phyloP scores from a whole-genome alignment of 495 filamentous ascomycete species.

The Cudoniella acicularis region DNA sequence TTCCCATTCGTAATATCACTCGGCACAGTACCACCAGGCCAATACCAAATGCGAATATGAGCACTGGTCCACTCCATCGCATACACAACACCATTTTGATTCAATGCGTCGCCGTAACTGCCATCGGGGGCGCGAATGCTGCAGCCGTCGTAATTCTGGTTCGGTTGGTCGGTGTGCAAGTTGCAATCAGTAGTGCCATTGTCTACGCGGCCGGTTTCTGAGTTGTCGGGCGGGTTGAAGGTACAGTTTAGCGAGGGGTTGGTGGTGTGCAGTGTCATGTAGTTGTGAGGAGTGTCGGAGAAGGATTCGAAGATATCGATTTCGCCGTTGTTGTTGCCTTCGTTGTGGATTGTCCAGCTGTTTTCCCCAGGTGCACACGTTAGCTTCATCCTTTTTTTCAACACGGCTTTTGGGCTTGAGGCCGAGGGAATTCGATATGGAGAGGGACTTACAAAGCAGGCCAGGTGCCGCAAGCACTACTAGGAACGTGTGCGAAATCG shows the following conservation, averaged over 20 bases:
- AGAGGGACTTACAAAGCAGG: conserved; percentile 32
- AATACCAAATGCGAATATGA: conserved; percentile 55
- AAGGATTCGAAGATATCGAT: conserved; percentile 89
- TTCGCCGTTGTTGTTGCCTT: conserved; percentile 69
- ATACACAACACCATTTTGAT: conserved; percentile 64
- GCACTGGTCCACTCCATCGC: conserved; percentile 68
- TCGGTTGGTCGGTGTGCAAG: conserved; percentile 46
- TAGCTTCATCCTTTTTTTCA: not conserved
- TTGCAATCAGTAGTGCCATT: conserved; percentile 50
- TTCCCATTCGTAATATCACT: conserved; percentile 47
- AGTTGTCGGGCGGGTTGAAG: conserved; percentile 43
- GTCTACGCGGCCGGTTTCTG: conserved; percentile 41
- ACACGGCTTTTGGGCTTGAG: not conserved
- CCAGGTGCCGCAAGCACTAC: conserved; percentile 58
- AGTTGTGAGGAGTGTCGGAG: conserved; percentile 59
- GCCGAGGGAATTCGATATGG: not conserved
- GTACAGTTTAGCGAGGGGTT: conserved; percentile 56
- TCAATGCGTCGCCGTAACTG: conserved; percentile 68
- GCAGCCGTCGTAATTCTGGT: no score
- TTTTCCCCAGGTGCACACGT: not conserved
- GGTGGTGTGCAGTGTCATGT: conserved; percentile 70
- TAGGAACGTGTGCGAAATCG: conserved; percentile 73
- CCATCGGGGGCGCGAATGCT: conserved; percentile 36
- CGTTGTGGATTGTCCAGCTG: conserved; percentile 14
- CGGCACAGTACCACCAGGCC: conserved; percentile 35